Base-by-base conservation (phyloP, 345 rosid species). In the Eucalyptus sp. region DNA sequence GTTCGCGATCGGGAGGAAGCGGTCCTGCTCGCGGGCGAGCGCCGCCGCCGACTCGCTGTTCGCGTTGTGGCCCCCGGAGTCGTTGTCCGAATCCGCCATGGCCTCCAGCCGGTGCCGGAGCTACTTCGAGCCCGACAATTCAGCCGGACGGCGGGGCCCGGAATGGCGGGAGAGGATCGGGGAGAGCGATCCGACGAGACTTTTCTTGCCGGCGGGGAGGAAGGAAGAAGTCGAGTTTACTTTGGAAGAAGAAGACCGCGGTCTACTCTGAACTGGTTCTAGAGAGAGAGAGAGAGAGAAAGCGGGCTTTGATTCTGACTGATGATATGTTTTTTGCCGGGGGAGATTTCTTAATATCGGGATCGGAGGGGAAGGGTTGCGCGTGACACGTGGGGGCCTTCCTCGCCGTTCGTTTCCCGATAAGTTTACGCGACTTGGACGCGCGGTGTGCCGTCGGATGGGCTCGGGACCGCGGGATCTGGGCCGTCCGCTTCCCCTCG, bases 71-170 rank as follows among this genome's bases (percentile, higher is more conserved):
- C 91, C 91, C 10, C 95, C 95, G 2, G 95, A 94, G 22, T 94
- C 96, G 86, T 91, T 92, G 88, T 94, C 96, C 6, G 96, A 94
- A 86, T 94, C 96, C 24, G 94, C 96, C 96, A 93, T 94, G 46
- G 24, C 16, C 83, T 6, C 27, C 24, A 20, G 10, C 46, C 22
- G 25, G 80, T 0, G 44, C 41, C 81, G 81, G 11, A 33, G 44
- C 48, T 27, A 43, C 44, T 43, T 43, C 44, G 44, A 43, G 44
- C 44, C 44, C 46, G 48, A 71, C 8, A 76, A 76, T 76, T 41
- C 83, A 10, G 76, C 7, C 14, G 68, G 68, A 62, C n/a, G n/a
- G 15, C 33, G 68, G 6, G 68, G n/a, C 31, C 15, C 6, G 41
- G 79, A 66, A 66, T 66, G 41, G 76, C 20, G 41, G 18, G 68